These are phyloP conservation scores for Aeminium ludgeri DNA, from an alignment of 495 filamentous ascomycete genomes.

Conservation along the genomic window DNA sequence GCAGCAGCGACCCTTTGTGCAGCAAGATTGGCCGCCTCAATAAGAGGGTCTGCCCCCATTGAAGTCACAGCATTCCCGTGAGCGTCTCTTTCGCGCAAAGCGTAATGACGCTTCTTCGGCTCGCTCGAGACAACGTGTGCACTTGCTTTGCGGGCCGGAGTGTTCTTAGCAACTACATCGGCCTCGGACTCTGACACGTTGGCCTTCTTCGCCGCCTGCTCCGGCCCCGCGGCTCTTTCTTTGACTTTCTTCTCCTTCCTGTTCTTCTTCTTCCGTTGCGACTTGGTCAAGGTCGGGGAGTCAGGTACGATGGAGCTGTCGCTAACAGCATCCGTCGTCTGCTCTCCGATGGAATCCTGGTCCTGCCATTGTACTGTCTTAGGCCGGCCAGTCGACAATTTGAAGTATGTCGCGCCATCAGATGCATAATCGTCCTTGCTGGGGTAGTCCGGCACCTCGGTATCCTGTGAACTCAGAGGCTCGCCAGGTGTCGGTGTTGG, in stretches of 20 bases:
- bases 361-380: slow-evolving; percentile 27
- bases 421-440: slow-evolving; percentile 13
- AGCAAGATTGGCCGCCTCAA: background rate
- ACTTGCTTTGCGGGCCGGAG: slow-evolving; percentile 15
- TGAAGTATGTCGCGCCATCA: slow-evolving; percentile 18
- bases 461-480: no score
- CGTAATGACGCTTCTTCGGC: slow-evolving; percentile 4
- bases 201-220: background rate
- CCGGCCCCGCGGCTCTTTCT: slow-evolving; percentile 3
- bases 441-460: background rate
- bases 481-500: no score
- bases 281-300: slow-evolving; percentile 19
- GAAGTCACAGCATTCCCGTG: background rate
- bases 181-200: slow-evolving; percentile 16
- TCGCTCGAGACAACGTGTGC: slow-evolving; percentile 1
- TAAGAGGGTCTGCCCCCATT: background rate
- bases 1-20: background rate
- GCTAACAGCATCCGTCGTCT: slow-evolving; percentile 14
- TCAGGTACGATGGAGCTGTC: slow-evolving; percentile 7
- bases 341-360: slow-evolving; percentile 18
- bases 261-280: slow-evolving; percentile 24
- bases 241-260: slow-evolving; percentile 12
- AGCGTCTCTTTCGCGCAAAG: slow-evolving; percentile 5
- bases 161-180: slow-evolving; percentile 9
- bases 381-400: background rate